phyloP scores from a whole-genome alignment of 345 rosid species.

The Fremontodendron californicum region DNA sequence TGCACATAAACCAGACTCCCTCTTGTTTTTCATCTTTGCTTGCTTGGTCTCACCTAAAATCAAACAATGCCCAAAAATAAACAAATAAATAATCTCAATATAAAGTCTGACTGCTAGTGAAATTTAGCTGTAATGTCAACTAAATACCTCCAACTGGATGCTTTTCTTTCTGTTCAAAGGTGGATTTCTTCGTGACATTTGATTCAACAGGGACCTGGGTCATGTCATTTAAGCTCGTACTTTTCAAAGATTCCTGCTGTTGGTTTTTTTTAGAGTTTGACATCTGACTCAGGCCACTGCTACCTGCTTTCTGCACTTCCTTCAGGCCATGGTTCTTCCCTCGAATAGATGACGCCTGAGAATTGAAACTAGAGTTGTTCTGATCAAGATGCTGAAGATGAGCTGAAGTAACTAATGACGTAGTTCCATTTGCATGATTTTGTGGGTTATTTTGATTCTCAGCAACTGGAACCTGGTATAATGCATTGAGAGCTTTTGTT shows the following conservation, averaged over 20 bases:
- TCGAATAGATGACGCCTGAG: conserved; percentile 17
- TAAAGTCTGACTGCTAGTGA: not conserved
- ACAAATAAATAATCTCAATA: conserved; percentile 3
- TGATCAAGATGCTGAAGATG: conserved; percentile 20
- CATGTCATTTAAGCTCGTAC: conserved; percentile 25
- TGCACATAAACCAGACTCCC: conserved; percentile 34
- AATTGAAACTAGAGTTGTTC: conserved; percentile 20
- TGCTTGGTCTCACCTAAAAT: conserved; percentile 35
- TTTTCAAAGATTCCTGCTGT: conserved; percentile 33
- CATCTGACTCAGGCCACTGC: conserved; percentile 21
- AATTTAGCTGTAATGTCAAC: conserved; percentile 12
- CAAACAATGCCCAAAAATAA: conserved; percentile 17
- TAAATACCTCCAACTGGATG: conserved; percentile 29
- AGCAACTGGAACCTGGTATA: conserved; percentile 21
- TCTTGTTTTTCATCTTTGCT: conserved; percentile 42
- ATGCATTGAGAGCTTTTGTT: conserved; percentile 32
- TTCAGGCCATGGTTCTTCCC: conserved; percentile 28
- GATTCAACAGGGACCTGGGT: conserved; percentile 20
- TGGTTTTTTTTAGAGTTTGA: conserved; percentile 33
- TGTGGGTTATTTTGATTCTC: conserved; percentile 27
- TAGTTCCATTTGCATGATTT: conserved; percentile 29
- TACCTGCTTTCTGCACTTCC: conserved; percentile 27
- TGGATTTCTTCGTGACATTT: conserved; percentile 22
- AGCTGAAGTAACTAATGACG: conserved; percentile 20
- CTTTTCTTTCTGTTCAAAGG: conserved; percentile 17